Evolutionary conservation across 768 basidiomycete species (phyloP).

Genomic region (Boletus coccyginus): DNA sequence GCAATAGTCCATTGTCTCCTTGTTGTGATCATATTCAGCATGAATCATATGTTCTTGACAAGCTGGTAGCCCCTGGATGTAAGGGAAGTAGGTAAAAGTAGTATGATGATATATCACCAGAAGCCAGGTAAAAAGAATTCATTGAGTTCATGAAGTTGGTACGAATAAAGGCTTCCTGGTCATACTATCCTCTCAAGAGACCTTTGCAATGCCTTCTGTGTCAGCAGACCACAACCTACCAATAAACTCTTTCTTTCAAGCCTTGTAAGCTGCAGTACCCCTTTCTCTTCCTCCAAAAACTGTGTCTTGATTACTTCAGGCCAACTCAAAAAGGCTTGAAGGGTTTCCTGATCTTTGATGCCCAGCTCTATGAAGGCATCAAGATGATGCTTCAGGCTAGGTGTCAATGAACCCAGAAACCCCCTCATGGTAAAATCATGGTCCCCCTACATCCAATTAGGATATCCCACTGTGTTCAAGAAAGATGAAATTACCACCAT

Average conservation of each 20-base stretch:
- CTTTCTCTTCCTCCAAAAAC: conserved; percentile 15
- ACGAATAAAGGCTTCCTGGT: neutral
- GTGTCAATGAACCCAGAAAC: conserved; percentile 20
- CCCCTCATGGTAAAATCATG: neutral
- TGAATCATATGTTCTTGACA: conserved; percentile 12
- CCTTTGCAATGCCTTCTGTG: conserved; percentile 3
- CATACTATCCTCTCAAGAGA: neutral
- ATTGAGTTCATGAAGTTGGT: neutral
- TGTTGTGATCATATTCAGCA: conserved; percentile 27
- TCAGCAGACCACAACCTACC: conserved; percentile 2
- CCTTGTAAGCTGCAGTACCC: conserved; percentile 15
- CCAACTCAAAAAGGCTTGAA: conserved; percentile 26
- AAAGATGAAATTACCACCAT: conserved; percentile 1
- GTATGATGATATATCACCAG: neutral
- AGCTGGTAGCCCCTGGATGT: conserved; percentile 2
- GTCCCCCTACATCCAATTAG: neutral
- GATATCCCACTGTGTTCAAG: neutral
- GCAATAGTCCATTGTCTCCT: conserved; percentile 23
- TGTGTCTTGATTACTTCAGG: conserved; percentile 9
- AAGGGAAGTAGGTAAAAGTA: conserved; percentile 4
- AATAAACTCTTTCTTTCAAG: conserved; percentile 21
- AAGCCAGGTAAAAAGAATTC: neutral
- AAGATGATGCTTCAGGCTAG: conserved; percentile 20
- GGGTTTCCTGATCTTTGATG: conserved; percentile 19
- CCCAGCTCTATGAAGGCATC: conserved; percentile 22